Evolutionary conservation across 2,329 filamentous ascomycete species (phyloP).

Genomic region (Thielaviopsis musarum): DNA sequence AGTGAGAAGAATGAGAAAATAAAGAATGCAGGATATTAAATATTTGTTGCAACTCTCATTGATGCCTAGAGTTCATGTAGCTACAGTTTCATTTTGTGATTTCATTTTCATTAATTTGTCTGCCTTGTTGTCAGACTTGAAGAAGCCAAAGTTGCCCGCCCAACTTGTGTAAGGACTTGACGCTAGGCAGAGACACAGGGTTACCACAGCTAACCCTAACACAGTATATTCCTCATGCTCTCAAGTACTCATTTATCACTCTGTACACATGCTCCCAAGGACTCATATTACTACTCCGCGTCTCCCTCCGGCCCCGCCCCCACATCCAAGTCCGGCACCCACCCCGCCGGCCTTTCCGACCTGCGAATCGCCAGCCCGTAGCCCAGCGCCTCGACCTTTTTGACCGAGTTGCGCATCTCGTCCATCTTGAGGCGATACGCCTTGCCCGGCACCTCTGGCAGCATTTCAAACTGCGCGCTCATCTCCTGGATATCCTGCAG

Average conservation of each 20-base stretch:
- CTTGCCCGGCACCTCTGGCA: constrained; percentile 41
- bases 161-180: background rate
- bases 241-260: too few species aligned
- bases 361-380: constrained; percentile 81
- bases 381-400: constrained; percentile 81
- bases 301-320: background rate
- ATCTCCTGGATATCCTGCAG: constrained; percentile 68
- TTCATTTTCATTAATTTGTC: background rate
- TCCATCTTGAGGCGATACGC: constrained; percentile 62
- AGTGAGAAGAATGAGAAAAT: too few species aligned
- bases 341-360: constrained; percentile 76
- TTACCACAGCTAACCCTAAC: background rate
- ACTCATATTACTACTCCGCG: background rate
- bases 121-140: background rate
- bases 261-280: too few species aligned
- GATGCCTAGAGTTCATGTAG: background rate
- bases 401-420: constrained; percentile 74
- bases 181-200: background rate
- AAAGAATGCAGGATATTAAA: background rate
- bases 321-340: constrained; percentile 58
- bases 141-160: background rate
- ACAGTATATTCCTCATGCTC: background rate
- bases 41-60: background rate
- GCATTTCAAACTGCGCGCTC: constrained; percentile 56
- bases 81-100: background rate